Conservation (phyloP, 305 asterid genomes). For the Ajuga reptans region DNA sequence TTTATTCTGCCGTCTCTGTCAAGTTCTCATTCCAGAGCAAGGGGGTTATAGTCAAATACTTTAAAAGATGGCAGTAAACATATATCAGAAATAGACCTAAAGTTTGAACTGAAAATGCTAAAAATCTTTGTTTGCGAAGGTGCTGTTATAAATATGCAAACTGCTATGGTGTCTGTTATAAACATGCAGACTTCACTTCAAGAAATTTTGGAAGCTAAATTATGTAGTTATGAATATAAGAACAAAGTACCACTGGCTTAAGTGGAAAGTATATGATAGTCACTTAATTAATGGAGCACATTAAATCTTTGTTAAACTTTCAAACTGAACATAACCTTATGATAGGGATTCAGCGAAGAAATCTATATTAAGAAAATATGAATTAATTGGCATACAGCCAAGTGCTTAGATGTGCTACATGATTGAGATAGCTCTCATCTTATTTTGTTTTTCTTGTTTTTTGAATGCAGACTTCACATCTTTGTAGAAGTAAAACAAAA, state of each 20-base stretch:
- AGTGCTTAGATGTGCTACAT: neutral
- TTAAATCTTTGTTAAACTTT: neutral
- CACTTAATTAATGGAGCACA: neutral
- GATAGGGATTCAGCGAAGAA: neutral
- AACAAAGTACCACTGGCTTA: neutral
- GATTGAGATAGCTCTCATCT: neutral
- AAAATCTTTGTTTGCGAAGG: neutral
- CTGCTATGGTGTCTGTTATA: neutral
- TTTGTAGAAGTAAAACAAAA: too few species aligned
- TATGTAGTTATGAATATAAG: neutral
- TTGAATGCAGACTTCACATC: too few species aligned
- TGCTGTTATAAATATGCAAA: neutral
- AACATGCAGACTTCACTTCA: neutral
- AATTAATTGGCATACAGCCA: neutral
- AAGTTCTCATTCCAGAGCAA: neutral
- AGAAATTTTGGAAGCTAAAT: neutral
- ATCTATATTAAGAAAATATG: neutral
- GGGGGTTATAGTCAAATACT: neutral
- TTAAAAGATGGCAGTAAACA: neutral
- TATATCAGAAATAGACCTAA: neutral
- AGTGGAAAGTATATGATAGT: neutral
- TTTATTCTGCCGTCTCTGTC: neutral
- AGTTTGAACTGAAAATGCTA: neutral
- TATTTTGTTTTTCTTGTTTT: neutral
- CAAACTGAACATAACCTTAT: neutral